Evolutionary conservation across 805 yeast species (phyloP), one percentile per base, ranked within the genome.

Genomic region (Ogataea paraovalis): DNA sequence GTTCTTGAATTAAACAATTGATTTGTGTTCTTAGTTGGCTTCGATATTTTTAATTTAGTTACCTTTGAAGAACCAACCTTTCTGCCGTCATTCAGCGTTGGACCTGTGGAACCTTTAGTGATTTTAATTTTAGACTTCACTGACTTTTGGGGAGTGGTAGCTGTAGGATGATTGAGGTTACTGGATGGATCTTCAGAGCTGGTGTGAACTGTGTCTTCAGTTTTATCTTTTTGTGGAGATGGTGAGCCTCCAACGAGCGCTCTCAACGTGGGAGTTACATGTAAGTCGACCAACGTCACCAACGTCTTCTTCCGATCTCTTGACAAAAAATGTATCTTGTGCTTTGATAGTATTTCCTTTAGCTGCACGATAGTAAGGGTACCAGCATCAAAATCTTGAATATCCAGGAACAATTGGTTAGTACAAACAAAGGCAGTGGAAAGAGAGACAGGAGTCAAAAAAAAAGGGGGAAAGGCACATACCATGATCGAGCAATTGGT

Each of bases 281-380:
- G 28, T 25, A 7, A 7, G 28, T 25, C 28, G 10, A 25, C 10
- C 10, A 25, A 25, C 7, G 28, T 25, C 10, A 25, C 10, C 10
- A 25, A 10, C 7, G 28, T 72, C 70, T 1, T 82, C 65, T 18
- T 20, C n/a, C 10, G 3, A 25, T 25, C 28, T 25, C 18, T 23
- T 5, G 45, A 42, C 0, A 83, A 70, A 60, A 72, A 79, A 0
- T 61, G 60, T 14, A 89, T 69, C n/a, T 75, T 72, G 59, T 87
- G 74, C 41, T 74, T 76, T 9, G 67, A 62, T 39, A 91, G 69
- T 19, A 87, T 71, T 23, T 76, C 71, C 56, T 87, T 76, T 58
- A 90, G 71, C 50, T 85, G 81, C 4, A 85, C 79, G 22, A 86
- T 84, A 50, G 79, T 80, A 49, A 84, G 68, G 21, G 72, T 64